phyloP scores from a whole-genome alignment of 805 yeast species.

The Candida maesae region DNA sequence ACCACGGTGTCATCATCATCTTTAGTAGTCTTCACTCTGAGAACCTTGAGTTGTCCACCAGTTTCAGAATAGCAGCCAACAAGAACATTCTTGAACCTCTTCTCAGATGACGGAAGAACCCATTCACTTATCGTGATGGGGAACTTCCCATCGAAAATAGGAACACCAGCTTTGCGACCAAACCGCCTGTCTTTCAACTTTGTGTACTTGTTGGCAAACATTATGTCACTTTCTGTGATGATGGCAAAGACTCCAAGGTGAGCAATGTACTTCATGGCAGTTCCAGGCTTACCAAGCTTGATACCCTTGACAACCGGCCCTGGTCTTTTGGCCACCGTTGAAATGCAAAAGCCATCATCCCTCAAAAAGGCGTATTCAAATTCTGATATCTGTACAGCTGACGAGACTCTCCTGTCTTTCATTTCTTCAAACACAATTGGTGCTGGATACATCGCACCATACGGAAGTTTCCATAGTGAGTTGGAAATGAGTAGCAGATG shows the following conservation, averaged over 20 bases:
- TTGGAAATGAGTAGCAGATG: slow-evolving; percentile 20
- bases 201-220: slow-evolving; percentile 17
- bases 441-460: slow-evolving; percentile 8
- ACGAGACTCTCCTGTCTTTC: slow-evolving; percentile 12
- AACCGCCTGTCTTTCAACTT: slow-evolving; percentile 11
- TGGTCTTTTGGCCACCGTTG: slow-evolving; percentile 15
- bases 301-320: slow-evolving; percentile 25
- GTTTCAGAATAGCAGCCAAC: slow-evolving; percentile 30
- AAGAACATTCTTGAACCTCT: slow-evolving; percentile 27
- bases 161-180: slow-evolving; percentile 4
- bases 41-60: slow-evolving; percentile 24
- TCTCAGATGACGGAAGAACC: slow-evolving; percentile 26
- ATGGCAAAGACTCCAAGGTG: slow-evolving; percentile 23
- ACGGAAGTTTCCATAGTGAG: slow-evolving; percentile 18
- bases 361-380: slow-evolving; percentile 26
- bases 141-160: slow-evolving; percentile 23
- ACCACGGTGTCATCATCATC: slow-evolving; percentile 8
- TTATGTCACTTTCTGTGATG: slow-evolving; percentile 17
- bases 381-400: slow-evolving; percentile 9
- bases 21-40: slow-evolving; percentile 13
- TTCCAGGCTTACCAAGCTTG: slow-evolving; percentile 25
- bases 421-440: slow-evolving; percentile 23
- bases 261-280: slow-evolving; percentile 26
- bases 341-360: slow-evolving; percentile 32
- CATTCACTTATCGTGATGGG: slow-evolving; percentile 33